phyloP scores from a whole-genome alignment of 2,329 filamentous ascomycete species.

The Talaromyces sp. region DNA sequence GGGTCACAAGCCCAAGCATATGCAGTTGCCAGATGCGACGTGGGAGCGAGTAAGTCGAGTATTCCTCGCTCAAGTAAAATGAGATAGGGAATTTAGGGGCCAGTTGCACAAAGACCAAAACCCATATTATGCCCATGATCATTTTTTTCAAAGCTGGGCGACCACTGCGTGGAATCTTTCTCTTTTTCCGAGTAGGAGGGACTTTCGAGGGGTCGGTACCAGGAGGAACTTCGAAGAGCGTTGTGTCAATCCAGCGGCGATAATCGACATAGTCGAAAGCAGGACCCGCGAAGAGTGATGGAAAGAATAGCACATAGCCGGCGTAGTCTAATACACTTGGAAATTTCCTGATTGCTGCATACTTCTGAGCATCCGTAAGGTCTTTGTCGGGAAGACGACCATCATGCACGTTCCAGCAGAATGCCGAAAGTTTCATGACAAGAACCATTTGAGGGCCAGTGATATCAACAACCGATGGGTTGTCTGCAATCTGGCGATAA shows the following conservation, averaged over 20 bases:
- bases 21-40: constrained; percentile 75
- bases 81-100: constrained; percentile 63
- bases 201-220: constrained; percentile 80
- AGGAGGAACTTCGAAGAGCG: constrained; percentile 84
- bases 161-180: constrained; percentile 86
- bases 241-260: constrained; percentile 83
- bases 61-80: constrained; percentile 63
- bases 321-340: constrained; percentile 76
- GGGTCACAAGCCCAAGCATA: constrained; percentile 74
- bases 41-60: constrained; percentile 64
- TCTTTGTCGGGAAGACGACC: constrained; percentile 74
- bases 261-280: constrained; percentile 96
- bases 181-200: constrained; percentile 80
- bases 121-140: constrained; percentile 70
- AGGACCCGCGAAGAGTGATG: constrained; percentile 80
- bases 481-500: constrained; percentile 67
- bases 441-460: constrained; percentile 96
- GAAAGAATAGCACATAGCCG: constrained; percentile 94
- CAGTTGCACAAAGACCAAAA: constrained; percentile 72
- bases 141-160: constrained; percentile 79
- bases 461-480: constrained; percentile 71
- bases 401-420: constrained; percentile 97
- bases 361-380: constrained; percentile 82
- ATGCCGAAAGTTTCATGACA: constrained; percentile 94
- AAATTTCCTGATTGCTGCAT: constrained; percentile 70